These are phyloP conservation scores for Testicularia cyperi DNA, from an alignment of 1,284 basidiomycete species.

Conservation along the genomic window DNA sequence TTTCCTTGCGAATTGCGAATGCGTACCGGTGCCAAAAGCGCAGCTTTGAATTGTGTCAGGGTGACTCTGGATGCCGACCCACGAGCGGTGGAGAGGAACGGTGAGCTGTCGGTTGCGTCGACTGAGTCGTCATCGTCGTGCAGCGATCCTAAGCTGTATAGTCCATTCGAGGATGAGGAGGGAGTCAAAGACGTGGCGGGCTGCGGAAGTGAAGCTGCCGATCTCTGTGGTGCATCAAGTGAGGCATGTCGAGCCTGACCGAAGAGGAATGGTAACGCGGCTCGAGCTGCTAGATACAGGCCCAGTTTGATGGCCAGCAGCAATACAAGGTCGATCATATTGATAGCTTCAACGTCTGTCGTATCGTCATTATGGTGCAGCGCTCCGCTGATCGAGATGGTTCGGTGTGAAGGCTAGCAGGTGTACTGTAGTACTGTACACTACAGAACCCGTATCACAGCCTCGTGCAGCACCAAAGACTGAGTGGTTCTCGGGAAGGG, in stretches of 20 bases:
- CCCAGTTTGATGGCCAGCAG: conserved; percentile 28
- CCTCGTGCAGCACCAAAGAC: too few species aligned
- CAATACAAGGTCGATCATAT: conserved; percentile 23
- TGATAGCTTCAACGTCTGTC: too few species aligned
- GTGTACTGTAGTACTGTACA: too few species aligned
- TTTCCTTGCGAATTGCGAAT: conserved; percentile 15
- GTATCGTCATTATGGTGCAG: too few species aligned
- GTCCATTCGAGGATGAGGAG: not conserved
- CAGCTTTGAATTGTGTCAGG: conserved; percentile 12
- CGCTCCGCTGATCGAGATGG: too few species aligned
- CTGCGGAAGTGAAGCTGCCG: conserved; percentile 3
- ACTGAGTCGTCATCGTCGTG: conserved; percentile 17
- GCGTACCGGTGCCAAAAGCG: conserved; percentile 12
- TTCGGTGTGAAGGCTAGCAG: too few species aligned
- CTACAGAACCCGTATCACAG: too few species aligned
- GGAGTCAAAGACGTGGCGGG: conserved; percentile 13
- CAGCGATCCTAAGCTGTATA: conserved; percentile 11
- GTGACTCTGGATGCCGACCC: conserved; percentile 11
- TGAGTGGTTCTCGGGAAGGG: too few species aligned
- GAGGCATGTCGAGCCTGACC: conserved; percentile 52
- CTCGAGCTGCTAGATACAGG: conserved; percentile 27
- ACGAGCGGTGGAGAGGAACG: conserved; percentile 16
- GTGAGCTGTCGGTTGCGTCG: conserved; percentile 10
- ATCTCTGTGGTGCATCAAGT: conserved; percentile 25
- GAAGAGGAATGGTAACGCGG: conserved; percentile 45